phyloP scores from a whole-genome alignment of 768 basidiomycete species.

The Hygrophorus russula region DNA sequence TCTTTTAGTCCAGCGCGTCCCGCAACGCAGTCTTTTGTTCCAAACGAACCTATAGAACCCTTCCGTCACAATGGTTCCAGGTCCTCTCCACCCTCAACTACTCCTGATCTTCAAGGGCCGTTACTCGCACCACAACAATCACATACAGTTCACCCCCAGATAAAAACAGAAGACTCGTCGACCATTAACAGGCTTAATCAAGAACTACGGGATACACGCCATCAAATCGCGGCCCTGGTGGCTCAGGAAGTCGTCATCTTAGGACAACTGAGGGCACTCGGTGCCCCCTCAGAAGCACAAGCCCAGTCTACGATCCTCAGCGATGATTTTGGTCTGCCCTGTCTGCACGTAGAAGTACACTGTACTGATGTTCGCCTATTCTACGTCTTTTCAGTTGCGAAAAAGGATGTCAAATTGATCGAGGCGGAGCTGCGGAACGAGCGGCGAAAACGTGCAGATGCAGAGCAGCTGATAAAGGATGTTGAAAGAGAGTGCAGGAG shows the following conservation, averaged over 20 bases:
- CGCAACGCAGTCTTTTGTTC: too few species aligned
- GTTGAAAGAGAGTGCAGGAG: conserved; percentile 36
- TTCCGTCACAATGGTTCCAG: too few species aligned
- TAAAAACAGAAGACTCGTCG: neutral
- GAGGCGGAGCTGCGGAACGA: conserved; percentile 27
- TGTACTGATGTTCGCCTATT: too few species aligned
- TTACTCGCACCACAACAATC: neutral
- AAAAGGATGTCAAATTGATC: conserved; percentile 16
- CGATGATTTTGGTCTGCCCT: conserved; percentile 1
- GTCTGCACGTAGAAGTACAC: too few species aligned
- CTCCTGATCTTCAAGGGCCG: neutral
- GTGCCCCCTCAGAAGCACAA: conserved; percentile 5
- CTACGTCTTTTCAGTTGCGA: conserved; percentile 12
- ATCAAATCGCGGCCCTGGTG: conserved; percentile 14
- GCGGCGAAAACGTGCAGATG: conserved; percentile 23
- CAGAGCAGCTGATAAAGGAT: conserved; percentile 33
- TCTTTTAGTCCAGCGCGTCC: too few species aligned
- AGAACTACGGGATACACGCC: conserved; percentile 17
- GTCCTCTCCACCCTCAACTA: too few species aligned
- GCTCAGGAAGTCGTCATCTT: conserved; percentile 17
- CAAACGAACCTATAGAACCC: too few species aligned
- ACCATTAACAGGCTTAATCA: conserved; percentile 10
- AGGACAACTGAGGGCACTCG: conserved; percentile 14
- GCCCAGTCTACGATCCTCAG: neutral
- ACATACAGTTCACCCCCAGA: neutral